phyloP scores from a whole-genome alignment of 768 basidiomycete species.

The Piloderma croceum region DNA sequence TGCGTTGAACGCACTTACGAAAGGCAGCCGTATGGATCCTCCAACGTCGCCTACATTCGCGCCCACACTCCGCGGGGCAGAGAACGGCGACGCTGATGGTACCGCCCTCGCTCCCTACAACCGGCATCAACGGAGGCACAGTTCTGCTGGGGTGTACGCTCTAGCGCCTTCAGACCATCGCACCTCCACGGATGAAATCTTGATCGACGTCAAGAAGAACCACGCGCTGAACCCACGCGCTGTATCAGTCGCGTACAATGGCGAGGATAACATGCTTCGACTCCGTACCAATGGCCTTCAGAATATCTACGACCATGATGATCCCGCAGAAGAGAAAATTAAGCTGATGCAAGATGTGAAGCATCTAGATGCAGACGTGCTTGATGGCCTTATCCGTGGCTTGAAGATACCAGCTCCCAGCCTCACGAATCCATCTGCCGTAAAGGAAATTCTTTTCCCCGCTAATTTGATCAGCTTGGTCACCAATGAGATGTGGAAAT shows the following conservation, averaged over 20 bases:
- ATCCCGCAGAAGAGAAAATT: slow-evolving; percentile 93
- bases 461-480: slow-evolving; percentile 95
- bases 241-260: slow-evolving; percentile 84
- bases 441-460: slow-evolving; percentile 98
- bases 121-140: slow-evolving; percentile 78
- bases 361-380: slow-evolving; percentile 87
- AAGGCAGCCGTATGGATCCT: slow-evolving; percentile 61
- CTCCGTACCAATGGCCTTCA: slow-evolving; percentile 57
- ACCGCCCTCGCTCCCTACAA: slow-evolving; percentile 27
- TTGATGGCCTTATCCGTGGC: slow-evolving; percentile 83
- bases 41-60: slow-evolving; percentile 84
- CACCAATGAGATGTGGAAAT: slow-evolving; percentile 99
- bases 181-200: slow-evolving; percentile 71
- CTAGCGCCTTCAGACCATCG: slow-evolving; percentile 57
- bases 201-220: slow-evolving; percentile 66
- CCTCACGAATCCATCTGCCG: slow-evolving; percentile 83
- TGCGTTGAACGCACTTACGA: slow-evolving; percentile 81
- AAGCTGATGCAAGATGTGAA: slow-evolving; percentile 86
- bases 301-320: slow-evolving; percentile 73
- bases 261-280: slow-evolving; percentile 68
- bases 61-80: slow-evolving; percentile 59
- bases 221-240: slow-evolving; percentile 74
- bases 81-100: slow-evolving; percentile 38
- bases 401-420: slow-evolving; percentile 92
- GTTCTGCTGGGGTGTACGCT: slow-evolving; percentile 75